These are phyloP conservation scores for Metschnikowia gelsemii DNA, from an alignment of 805 yeast species.

Conservation along the genomic window DNA sequence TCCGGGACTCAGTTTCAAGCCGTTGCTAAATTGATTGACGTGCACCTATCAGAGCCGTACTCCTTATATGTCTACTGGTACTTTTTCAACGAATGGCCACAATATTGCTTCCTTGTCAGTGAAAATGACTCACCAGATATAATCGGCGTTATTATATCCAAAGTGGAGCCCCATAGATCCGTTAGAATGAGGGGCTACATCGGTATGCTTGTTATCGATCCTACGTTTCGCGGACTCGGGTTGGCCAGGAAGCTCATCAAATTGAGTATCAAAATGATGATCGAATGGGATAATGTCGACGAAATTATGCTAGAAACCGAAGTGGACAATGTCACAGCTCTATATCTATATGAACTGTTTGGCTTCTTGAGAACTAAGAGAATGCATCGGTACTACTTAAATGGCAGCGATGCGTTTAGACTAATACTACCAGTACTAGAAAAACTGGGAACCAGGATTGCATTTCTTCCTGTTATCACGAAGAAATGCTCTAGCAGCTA, in stretches of 20 bases:
- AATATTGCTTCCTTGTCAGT: slow-evolving; percentile 66
- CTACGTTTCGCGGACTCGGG: slow-evolving; percentile 69
- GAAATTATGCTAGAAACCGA: slow-evolving; percentile 95
- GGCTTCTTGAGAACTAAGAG: slow-evolving; percentile 77
- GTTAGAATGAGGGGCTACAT: slow-evolving; percentile 84
- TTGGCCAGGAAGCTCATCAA: slow-evolving; percentile 75
- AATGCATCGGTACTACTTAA: slow-evolving; percentile 81
- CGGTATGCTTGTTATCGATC: slow-evolving; percentile 91
- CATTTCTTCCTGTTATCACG: slow-evolving; percentile 49
- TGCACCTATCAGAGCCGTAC: slow-evolving; percentile 88
- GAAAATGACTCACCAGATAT: slow-evolving; percentile 36
- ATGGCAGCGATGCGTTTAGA: slow-evolving; percentile 90
- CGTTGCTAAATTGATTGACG: slow-evolving; percentile 58
- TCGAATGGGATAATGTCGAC: slow-evolving; percentile 61
- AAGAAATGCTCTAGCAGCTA: no score
- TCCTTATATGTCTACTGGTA: slow-evolving; percentile 90
- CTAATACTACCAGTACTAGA: slow-evolving; percentile 77
- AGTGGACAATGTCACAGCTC: slow-evolving; percentile 71
- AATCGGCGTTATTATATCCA: slow-evolving; percentile 85
- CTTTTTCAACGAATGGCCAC: slow-evolving; percentile 89
- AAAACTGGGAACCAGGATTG: slow-evolving; percentile 47
- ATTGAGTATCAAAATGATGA: slow-evolving; percentile 63
- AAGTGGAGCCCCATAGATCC: slow-evolving; percentile 72
- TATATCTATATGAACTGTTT: slow-evolving; percentile 65
- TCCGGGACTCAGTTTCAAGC: slow-evolving; percentile 43